Evolutionary conservation across 306 rosid species (phyloP), one percentile per base, ranked within the genome.

Genomic region (Vigna hirtella): DNA sequence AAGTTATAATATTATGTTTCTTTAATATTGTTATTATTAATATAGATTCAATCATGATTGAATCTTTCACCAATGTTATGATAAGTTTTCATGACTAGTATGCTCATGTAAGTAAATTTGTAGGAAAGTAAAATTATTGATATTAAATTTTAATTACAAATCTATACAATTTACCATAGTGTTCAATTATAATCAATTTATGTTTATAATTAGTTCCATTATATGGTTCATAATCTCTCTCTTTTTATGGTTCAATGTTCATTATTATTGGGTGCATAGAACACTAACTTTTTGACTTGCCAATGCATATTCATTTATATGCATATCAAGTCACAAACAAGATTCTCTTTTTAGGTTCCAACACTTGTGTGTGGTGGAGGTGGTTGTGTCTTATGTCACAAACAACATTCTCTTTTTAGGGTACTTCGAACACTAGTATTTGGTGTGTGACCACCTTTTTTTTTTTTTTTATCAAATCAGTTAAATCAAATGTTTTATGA

Each of bases 281-380:
- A 72, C 53, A 55, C 67, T 73, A 26, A 26, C 70, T 30, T 59
- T 74, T 45, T 45, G 70, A 59, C 47, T 75, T 13, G 50, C 50
- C 72, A 75, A 75, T 62, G 28, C 62, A 30, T 17, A 28, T 26
- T 73, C 67, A 57, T 40, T 73, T 56, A 24, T 28, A 48, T 74
- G 70, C 70, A 48, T 59, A 47, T 43, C 18, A 74, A 47, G 49
- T 47, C 70, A 59, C 49, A 47, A 61, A 61, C 22, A 74, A 16
- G 32, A 61, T 74, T 74, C 61, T 48, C 67, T 73, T 43, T 14
- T 38, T 64, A 62, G 45, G 45, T 32, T 62, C 11, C 24, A 24
- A 28, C 67, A 32, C 24, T 32, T 14, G 20, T 61, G 2, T 32
- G 34, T 32, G 45, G 67, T 62, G 67, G 36, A 10, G 30, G 61